Base-by-base conservation (phyloP, 768 basidiomycete species). In the Daedalea quercina region DNA sequence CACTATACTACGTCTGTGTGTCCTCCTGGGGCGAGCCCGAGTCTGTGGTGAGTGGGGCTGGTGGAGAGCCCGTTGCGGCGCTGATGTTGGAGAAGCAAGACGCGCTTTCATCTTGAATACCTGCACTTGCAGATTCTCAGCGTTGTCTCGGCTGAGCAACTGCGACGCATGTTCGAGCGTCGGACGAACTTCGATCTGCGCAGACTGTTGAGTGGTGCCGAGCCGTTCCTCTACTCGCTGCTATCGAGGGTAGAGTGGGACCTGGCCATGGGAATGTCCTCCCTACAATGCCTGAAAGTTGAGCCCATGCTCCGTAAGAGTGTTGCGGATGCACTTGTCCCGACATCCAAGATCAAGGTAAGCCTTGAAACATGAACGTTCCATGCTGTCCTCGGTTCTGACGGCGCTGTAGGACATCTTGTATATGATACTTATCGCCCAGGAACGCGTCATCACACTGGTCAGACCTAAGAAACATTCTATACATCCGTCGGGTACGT, bases 11-110 rank as follows among this genome's bases (percentile, higher is more conserved):
- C 62, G 92, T 86, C 25, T 94, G 90, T 57, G 85, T 84, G 12
- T 94, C 92, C 20, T 83, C 87, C 11, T 95, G 91, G 90, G 90
- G 90, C 12, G 96, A 98, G 69, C 95, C 96, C 0, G 96, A 97
- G 69, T 90, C 88, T 55, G 85, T 97, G 57, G 94, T 97, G 71
- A 71, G 91, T 74, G 48, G 20, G 3, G 8, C 41, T 20, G 51
- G 54, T 56, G 46, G 13, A 6, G 17, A 40, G 6, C 19, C 31
- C 11, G 12, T 51, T 28, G 17, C 20, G n/a, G 25, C 35, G 44
- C 53, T 73, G 63, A 70, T 62, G 54, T 67, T 75, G 65, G 71
- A 76, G 72, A 85, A 84, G 79, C 52, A 84, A 98, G 95, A 86
- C 88, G 58, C 81, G 95, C 51, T 80, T 83, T 20, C 96, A 98